Conservation (phyloP, 306 rosid species). For the Pachyrhizus erosus region DNA sequence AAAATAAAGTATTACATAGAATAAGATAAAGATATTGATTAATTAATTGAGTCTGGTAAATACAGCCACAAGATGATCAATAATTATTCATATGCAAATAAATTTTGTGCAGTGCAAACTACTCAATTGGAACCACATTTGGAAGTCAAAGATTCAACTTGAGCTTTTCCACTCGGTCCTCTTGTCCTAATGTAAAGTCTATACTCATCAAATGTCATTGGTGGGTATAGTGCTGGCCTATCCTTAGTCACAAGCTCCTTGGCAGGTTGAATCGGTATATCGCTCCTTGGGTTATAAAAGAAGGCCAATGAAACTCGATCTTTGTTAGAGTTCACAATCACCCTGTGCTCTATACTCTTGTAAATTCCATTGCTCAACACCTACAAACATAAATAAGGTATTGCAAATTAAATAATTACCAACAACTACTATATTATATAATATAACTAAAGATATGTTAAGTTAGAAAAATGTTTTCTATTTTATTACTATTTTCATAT, state of each 20-base stretch:
- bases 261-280: conserved; percentile 62
- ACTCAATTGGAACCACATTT: conserved; percentile 13
- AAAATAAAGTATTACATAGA: neutral
- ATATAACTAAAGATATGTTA: neutral
- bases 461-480: neutral
- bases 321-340: conserved; percentile 69
- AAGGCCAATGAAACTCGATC: conserved; percentile 85
- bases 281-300: conserved; percentile 80
- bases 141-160: conserved; percentile 65
- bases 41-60: neutral
- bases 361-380: conserved; percentile 81
- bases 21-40: neutral
- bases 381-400: conserved; percentile 33
- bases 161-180: conserved; percentile 75
- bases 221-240: conserved; percentile 62
- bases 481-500: too few species aligned
- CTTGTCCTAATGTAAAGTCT: conserved; percentile 73
- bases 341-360: conserved; percentile 89
- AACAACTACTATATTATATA: neutral
- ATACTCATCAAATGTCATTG: conserved; percentile 79
- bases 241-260: conserved; percentile 65
- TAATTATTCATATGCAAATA: conserved; percentile 26
- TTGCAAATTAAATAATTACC: neutral
- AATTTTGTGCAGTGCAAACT: neutral
- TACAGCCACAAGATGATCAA: neutral